phyloP scores from a whole-genome alignment of 78 protist species.

The Dictyostelium purpureum region DNA sequence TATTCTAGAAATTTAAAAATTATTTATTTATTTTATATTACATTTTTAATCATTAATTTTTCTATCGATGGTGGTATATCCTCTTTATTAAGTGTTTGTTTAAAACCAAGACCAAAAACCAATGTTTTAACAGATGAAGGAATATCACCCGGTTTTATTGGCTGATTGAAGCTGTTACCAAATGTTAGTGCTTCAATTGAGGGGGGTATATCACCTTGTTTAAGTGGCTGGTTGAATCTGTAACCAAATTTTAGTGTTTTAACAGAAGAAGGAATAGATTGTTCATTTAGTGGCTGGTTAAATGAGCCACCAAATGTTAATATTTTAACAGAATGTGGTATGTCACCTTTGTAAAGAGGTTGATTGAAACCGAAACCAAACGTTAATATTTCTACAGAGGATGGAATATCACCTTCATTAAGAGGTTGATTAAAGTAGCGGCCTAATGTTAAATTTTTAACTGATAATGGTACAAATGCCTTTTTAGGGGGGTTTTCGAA shows the following conservation, averaged over 20 bases:
- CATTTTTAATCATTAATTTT: too few species aligned
- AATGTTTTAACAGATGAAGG: neutral
- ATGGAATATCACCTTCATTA: too few species aligned
- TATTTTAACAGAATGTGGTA: neutral
- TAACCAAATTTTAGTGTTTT: neutral
- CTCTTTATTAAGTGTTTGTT: too few species aligned
- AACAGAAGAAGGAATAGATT: neutral
- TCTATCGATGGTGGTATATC: too few species aligned
- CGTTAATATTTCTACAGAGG: neutral
- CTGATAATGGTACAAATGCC: too few species aligned
- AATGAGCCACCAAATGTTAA: slow-evolving; percentile 12
- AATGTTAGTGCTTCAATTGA: neutral
- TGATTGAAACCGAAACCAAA: neutral
- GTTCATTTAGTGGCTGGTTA: slow-evolving; percentile 7
- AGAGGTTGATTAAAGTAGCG: too few species aligned
- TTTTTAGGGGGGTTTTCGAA: too few species aligned
- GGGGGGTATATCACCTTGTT: neutral
- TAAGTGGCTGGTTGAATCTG: neutral
- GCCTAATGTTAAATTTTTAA: too few species aligned
- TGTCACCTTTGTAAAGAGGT: neutral
- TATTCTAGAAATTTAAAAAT: too few species aligned
- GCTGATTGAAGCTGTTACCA: slow-evolving; percentile 4
- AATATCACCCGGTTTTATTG: neutral
- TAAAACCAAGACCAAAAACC: neutral
- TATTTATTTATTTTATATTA: too few species aligned